phyloP scores from a whole-genome alignment of 2,329 filamentous ascomycete species.

The Sarocladiaceae sp. region DNA sequence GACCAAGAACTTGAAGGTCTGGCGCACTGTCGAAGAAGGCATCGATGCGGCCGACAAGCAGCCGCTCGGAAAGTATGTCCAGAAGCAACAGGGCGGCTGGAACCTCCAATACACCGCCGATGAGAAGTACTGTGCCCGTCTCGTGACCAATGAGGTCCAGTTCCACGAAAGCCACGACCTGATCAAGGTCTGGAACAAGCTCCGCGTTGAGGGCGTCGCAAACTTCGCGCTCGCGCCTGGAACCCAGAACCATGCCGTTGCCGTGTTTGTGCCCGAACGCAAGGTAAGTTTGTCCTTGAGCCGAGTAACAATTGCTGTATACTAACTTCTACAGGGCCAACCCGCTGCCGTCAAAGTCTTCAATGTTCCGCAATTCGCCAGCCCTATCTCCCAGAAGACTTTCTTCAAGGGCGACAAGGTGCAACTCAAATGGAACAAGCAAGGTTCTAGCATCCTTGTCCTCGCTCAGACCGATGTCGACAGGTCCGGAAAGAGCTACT shows the following conservation, averaged over 20 bases:
- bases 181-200: constrained; percentile 87
- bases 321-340: constrained; percentile 62
- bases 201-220: constrained; percentile 83
- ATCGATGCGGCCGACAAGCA: constrained; percentile 61
- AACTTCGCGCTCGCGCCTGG: constrained; percentile 90
- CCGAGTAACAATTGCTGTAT: background rate
- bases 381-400: constrained; percentile 89
- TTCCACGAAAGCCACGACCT: constrained; percentile 91
- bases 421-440: constrained; percentile 94
- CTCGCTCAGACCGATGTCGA: constrained; percentile 97
- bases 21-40: constrained; percentile 73
- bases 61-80: constrained; percentile 84
- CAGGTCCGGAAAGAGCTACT: constrained; percentile 98
- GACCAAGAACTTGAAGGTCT: constrained; percentile 94
- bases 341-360: constrained; percentile 92
- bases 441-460: constrained; percentile 87
- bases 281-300: constrained; percentile 62
- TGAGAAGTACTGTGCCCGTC: constrained; percentile 87
- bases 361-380: constrained; percentile 81
- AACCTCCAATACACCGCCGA: constrained; percentile 95
- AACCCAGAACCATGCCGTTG: constrained; percentile 78
- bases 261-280: constrained; percentile 91
- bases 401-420: constrained; percentile 99
- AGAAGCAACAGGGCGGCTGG: constrained; percentile 94
- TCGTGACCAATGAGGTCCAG: constrained; percentile 95